Evolutionary conservation across 257 asterid species (phyloP).

Genomic region (Apocynum venetum): DNA sequence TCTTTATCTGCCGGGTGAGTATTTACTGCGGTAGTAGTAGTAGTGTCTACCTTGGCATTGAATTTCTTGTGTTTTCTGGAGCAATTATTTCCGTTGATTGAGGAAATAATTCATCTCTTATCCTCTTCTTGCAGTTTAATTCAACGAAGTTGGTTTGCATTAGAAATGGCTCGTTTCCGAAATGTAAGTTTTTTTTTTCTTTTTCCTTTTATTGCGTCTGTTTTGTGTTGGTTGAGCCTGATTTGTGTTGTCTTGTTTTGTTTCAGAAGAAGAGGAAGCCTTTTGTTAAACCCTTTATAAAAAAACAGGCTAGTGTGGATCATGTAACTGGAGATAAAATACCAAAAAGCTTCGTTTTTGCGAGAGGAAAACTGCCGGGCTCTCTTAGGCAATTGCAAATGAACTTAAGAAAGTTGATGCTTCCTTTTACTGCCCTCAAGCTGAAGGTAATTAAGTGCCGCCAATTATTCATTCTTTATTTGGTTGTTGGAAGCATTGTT

Average conservation of each 20-base stretch:
- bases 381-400: conserved; percentile 68
- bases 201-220: neutral
- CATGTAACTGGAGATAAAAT: conserved; percentile 89
- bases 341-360: conserved; percentile 82
- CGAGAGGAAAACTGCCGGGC: conserved; percentile 76
- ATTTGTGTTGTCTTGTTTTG: neutral
- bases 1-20: too few species aligned
- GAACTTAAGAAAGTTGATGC: conserved; percentile 91
- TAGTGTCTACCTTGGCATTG: too few species aligned
- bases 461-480: neutral
- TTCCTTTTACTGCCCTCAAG: conserved; percentile 88
- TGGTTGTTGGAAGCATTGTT: neutral
- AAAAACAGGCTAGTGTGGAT: conserved; percentile 65
- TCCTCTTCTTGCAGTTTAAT: neutral
- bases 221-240: neutral
- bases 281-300: conserved; percentile 47
- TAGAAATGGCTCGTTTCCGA: conserved; percentile 64
- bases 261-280: conserved; percentile 53
- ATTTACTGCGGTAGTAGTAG: neutral
- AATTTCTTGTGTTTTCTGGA: too few species aligned
- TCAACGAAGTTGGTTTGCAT: neutral
- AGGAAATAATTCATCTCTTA: neutral
- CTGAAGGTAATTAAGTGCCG: conserved; percentile 51
- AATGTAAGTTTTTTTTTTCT: conserved; percentile 39
- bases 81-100: neutral